phyloP scores from a whole-genome alignment of 768 basidiomycete genomes.

The Tubosaeta brunneosetosa region DNA sequence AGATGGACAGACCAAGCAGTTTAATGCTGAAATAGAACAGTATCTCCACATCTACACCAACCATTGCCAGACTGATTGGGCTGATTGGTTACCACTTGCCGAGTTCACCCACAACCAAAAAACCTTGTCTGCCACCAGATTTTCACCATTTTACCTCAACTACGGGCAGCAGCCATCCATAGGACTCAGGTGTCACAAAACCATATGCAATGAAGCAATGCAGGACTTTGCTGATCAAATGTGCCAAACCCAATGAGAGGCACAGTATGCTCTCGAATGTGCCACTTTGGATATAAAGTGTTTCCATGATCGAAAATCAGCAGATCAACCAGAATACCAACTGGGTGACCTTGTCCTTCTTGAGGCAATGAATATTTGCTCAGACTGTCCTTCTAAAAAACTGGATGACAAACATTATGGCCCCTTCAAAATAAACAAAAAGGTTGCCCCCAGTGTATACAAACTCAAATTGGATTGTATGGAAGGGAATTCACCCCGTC shows the following conservation, averaged over 20 bases:
- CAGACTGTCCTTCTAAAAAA: background rate
- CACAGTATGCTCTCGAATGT: background rate
- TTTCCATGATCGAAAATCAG: background rate
- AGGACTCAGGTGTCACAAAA: background rate
- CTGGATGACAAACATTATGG: background rate
- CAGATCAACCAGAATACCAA: background rate
- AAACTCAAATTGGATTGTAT: background rate
- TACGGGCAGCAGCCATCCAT: background rate
- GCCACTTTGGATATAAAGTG: background rate
- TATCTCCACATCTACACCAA: no score
- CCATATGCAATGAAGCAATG: background rate
- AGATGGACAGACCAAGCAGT: no score
- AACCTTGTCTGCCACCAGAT: background rate
- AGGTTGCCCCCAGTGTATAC: background rate
- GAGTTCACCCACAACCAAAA: background rate
- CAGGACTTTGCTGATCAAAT: background rate
- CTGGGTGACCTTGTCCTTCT: background rate
- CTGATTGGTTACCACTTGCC: background rate
- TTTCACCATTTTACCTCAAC: conserved; percentile 29
- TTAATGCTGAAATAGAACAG: no score
- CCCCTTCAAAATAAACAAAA: background rate
- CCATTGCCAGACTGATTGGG: no score
- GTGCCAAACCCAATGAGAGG: background rate
- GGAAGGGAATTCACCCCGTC: background rate
- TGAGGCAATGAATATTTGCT: background rate